phyloP scores from a whole-genome alignment of 805 yeast species.

The Suhomyces sp. region DNA sequence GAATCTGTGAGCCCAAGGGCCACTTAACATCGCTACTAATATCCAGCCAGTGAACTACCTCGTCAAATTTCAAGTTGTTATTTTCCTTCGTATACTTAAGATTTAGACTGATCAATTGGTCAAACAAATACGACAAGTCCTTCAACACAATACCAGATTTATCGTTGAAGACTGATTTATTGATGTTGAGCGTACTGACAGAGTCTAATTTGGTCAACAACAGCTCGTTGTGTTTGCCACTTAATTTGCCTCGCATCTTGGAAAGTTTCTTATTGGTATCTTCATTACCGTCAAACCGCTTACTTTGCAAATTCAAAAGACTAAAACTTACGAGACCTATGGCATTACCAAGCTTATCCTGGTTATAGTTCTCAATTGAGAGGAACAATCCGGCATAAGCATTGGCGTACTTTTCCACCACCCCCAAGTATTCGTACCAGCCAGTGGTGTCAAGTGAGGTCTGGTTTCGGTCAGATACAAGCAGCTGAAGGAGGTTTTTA shows the following conservation, averaged over 20 bases:
- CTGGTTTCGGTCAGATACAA: neutral
- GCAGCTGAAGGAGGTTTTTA: neutral
- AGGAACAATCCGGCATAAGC: slow-evolving; percentile 47
- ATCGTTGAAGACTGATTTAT: slow-evolving; percentile 33
- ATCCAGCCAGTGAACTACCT: slow-evolving; percentile 34
- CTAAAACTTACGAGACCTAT: slow-evolving; percentile 43
- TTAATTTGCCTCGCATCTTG: slow-evolving; percentile 24
- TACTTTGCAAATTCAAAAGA: slow-evolving; percentile 36
- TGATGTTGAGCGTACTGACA: slow-evolving; percentile 31
- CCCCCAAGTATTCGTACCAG: slow-evolving; percentile 30
- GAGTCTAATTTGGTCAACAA: slow-evolving; percentile 32
- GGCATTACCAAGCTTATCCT: slow-evolving; percentile 44
- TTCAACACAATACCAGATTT: slow-evolving; percentile 33
- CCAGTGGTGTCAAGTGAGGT: slow-evolving; percentile 9
- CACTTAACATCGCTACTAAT: slow-evolving; percentile 38
- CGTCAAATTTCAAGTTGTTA: slow-evolving; percentile 34
- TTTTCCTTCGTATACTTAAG: slow-evolving; percentile 45
- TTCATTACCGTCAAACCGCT: slow-evolving; percentile 12
- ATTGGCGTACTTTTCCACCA: slow-evolving; percentile 33
- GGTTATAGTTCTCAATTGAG: slow-evolving; percentile 45
- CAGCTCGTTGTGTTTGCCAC: slow-evolving; percentile 30
- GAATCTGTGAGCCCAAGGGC: slow-evolving; percentile 41
- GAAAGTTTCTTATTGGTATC: slow-evolving; percentile 13
- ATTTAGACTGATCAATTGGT: slow-evolving; percentile 37
- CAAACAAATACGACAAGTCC: slow-evolving; percentile 40